Evolutionary conservation across 1,284 basidiomycete species (phyloP).

Genomic region (Testicularia cyperi): DNA sequence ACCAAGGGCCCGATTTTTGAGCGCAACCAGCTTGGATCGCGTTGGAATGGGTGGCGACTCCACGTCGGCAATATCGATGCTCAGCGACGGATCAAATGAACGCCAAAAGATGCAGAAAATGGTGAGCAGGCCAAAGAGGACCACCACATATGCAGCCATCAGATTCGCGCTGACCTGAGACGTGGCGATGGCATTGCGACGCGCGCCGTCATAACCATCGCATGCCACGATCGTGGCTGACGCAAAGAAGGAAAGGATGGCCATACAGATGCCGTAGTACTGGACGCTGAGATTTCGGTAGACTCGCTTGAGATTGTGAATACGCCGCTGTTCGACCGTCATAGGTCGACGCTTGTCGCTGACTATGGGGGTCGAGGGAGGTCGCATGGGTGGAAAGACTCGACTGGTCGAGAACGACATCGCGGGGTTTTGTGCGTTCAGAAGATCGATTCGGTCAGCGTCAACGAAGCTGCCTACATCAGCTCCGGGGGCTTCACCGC

Average conservation of each 20-base stretch:
- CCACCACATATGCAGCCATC: slow-evolving; percentile 3
- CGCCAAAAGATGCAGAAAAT: slow-evolving; percentile 13
- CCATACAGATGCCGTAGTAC: slow-evolving; percentile 10
- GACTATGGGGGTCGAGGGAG: too few species aligned
- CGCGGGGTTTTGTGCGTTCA: neutral
- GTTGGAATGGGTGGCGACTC: neutral
- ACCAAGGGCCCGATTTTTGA: neutral
- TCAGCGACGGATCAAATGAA: slow-evolving; percentile 30
- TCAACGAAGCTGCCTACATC: neutral
- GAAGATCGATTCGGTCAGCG: neutral
- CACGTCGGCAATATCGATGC: slow-evolving; percentile 13
- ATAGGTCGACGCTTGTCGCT: too few species aligned
- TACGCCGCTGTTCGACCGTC: slow-evolving; percentile 6
- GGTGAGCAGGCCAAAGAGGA: slow-evolving; percentile 2
- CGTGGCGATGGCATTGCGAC: slow-evolving; percentile 1
- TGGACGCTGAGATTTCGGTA: slow-evolving; percentile 15
- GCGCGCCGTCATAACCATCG: slow-evolving; percentile 3
- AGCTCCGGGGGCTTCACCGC: neutral
- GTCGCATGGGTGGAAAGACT: slow-evolving; percentile 8
- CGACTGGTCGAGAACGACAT: slow-evolving; percentile 1
- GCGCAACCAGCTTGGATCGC: neutral
- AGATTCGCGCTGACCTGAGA: neutral
- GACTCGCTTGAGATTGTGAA: slow-evolving; percentile 8
- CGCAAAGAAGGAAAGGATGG: slow-evolving; percentile 7
- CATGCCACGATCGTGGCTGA: neutral